A percentile compares a stretch with the other conserved stretches of the same genome.
phyloP scores from a whole-genome alignment of 1,284 basidiomycete species.

The Austroboletus niveus region DNA sequence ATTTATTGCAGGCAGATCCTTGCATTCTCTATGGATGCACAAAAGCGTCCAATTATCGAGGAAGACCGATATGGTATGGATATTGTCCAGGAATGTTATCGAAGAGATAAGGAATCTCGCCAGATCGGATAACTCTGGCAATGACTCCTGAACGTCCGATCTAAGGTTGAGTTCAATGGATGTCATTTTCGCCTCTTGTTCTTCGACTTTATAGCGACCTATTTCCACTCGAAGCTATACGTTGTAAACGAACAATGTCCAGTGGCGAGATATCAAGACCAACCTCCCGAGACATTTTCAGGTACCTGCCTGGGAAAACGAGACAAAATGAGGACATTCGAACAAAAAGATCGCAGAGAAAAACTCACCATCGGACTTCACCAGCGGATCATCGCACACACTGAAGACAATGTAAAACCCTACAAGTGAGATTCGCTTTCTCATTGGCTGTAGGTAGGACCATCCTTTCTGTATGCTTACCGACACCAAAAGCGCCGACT shows the following conservation, averaged over 20 bases:
- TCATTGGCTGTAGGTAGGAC: conserved; percentile 31
- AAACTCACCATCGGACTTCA: conserved; percentile 71
- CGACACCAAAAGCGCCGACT: conserved; percentile 84
- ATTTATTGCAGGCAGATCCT: background rate
- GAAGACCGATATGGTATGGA: conserved; percentile 73
- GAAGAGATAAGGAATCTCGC: conserved; percentile 87
- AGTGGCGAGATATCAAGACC: conserved; percentile 3
- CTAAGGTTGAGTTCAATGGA: conserved; percentile 9
- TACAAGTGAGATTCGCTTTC: conserved; percentile 69
- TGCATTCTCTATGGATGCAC: conserved; percentile 57
- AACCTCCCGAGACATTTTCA: conserved; percentile 68
- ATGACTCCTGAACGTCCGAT: conserved; percentile 68
- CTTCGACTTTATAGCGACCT: background rate
- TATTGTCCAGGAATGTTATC: conserved; percentile 86
- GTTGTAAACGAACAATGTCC: background rate
- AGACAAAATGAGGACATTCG: background rate
- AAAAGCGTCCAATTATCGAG: conserved; percentile 77
- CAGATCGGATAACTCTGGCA: conserved; percentile 57
- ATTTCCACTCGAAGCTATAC: background rate
- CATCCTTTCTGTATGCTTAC: conserved; percentile 35
- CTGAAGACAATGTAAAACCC: conserved; percentile 40
- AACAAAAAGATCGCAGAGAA: background rate
- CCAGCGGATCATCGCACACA: conserved; percentile 86
- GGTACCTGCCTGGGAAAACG: conserved; percentile 8
- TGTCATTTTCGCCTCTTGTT: background rate